phyloP scores from a whole-genome alignment of 169 alveolate species.

The Eimeria zaria region DNA sequence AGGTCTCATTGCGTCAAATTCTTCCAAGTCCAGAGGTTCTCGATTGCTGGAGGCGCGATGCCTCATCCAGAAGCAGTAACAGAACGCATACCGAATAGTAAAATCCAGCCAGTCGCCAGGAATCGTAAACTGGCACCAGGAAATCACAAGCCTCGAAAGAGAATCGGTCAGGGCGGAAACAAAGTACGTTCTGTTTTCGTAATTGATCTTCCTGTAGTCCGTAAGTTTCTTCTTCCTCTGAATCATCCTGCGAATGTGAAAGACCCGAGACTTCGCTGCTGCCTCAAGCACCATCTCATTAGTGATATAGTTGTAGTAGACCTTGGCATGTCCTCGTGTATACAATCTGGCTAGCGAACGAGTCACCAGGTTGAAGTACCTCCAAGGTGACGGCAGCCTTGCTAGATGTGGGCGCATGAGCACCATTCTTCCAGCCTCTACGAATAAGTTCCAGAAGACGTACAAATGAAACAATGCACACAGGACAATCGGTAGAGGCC shows the following conservation, averaged over 20 bases:
- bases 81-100: conserved; percentile 86
- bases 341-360: conserved; percentile 85
- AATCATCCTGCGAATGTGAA: conserved; percentile 81
- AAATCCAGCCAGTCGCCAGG: conserved; percentile 87
- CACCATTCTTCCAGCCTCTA: conserved; percentile 86
- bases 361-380: conserved; percentile 82
- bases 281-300: conserved; percentile 86
- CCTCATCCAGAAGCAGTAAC: conserved; percentile 86
- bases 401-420: conserved; percentile 85
- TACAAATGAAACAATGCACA: conserved; percentile 73
- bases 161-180: conserved; percentile 84
- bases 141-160: conserved; percentile 81
- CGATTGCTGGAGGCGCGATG: conserved; percentile 81
- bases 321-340: conserved; percentile 82
- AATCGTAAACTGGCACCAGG: conserved; percentile 83
- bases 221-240: conserved; percentile 64
- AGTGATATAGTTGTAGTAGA: conserved; percentile 85
- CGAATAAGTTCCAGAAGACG: conserved; percentile 84
- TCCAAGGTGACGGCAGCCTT: conserved; percentile 83
- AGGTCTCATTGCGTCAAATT: conserved; percentile 81
- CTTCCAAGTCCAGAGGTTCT: conserved; percentile 85
- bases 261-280: conserved; percentile 82
- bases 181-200: conserved; percentile 83
- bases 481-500: conserved; percentile 76
- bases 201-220: conserved; percentile 79